A percentile compares a stretch with the other conserved stretches of the same genome.
phyloP scores from a whole-genome alignment of 306 rosid species.

The Rosa rugosa region DNA sequence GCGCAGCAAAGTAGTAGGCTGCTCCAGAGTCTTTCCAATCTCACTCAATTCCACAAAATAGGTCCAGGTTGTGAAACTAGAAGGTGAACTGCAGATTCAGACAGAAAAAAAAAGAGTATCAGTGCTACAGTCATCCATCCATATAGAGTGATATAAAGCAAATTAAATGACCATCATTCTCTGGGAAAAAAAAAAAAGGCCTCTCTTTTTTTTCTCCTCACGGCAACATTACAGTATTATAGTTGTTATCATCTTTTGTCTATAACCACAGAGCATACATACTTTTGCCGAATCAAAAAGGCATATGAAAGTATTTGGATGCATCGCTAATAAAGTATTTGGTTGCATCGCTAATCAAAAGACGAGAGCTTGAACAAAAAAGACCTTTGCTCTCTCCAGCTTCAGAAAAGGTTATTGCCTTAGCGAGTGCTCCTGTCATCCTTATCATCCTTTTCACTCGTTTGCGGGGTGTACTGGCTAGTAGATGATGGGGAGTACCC shows the following conservation, averaged over 20 bases:
- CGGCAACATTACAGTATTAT: background rate
- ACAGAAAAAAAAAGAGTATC: background rate
- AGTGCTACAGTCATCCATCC: background rate
- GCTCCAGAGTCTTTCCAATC: background rate
- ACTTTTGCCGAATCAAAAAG: background rate
- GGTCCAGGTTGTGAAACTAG: background rate
- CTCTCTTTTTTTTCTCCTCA: background rate
- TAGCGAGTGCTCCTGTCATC: conserved; percentile 60
- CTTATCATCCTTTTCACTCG: conserved; percentile 49
- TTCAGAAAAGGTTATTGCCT: conserved; percentile 20
- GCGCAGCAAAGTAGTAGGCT: background rate
- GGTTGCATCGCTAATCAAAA: background rate
- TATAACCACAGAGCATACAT: background rate
- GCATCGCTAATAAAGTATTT: too few relatives aligned
- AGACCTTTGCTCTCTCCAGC: conserved; percentile 22
- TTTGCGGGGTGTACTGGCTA: conserved; percentile 94
- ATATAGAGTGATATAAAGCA: background rate
- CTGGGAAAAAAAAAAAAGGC: background rate
- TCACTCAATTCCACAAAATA: background rate
- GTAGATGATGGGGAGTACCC: conserved; percentile 97
- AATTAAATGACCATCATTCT: background rate
- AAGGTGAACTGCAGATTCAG: conserved; percentile 13
- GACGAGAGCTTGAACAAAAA: background rate
- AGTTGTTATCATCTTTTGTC: background rate
- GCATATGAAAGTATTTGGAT: background rate